Percentiles rank a stretch among this genome's conserved stretches.
These are phyloP conservation scores for Licmophora abbreviata DNA, from an alignment of 108 stramenopile species.

Conservation along the genomic window DNA sequence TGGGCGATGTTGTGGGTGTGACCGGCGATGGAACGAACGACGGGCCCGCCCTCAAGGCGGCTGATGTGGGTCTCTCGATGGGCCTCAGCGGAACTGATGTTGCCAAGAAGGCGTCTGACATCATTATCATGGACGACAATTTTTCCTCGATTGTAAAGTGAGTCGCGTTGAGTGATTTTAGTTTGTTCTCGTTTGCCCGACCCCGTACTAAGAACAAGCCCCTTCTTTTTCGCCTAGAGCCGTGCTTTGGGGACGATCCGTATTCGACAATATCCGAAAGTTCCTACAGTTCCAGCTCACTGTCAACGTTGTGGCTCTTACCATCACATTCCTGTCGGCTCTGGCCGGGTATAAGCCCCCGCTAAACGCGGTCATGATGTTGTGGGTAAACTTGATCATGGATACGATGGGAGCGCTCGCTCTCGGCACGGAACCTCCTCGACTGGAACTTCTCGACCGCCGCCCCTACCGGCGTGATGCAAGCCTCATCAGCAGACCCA, in stretches of 20 bases:
- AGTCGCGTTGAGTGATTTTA: neutral
- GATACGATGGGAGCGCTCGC: slow-evolving; percentile 98
- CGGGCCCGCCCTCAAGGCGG: slow-evolving; percentile 93
- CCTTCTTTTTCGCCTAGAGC: slow-evolving; percentile 21
- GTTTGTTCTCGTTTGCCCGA: neutral
- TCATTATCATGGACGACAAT: slow-evolving; percentile 98
- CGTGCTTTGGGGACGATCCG: slow-evolving; percentile 96
- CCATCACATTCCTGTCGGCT: slow-evolving; percentile 92
- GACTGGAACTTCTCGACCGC: slow-evolving; percentile 66
- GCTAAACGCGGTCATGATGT: slow-evolving; percentile 96
- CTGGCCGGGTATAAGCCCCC: slow-evolving; percentile 91
- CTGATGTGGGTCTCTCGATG: slow-evolving; percentile 96
- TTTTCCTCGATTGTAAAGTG: slow-evolving; percentile 96
- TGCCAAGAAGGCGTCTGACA: slow-evolving; percentile 97
- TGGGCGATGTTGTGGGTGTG: slow-evolving; percentile 90
- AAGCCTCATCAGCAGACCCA: slow-evolving; percentile 69
- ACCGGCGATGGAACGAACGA: slow-evolving; percentile 99
- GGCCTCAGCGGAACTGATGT: slow-evolving; percentile 97
- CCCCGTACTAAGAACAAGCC: neutral
- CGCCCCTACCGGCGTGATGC: slow-evolving; percentile 70
- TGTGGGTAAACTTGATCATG: slow-evolving; percentile 99
- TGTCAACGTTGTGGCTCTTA: slow-evolving; percentile 96
- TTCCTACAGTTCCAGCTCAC: slow-evolving; percentile 98
- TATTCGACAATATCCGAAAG: slow-evolving; percentile 97
- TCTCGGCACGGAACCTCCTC: slow-evolving; percentile 93